phyloP scores from a whole-genome alignment of 805 yeast species.

The Candida fluviatilis region DNA sequence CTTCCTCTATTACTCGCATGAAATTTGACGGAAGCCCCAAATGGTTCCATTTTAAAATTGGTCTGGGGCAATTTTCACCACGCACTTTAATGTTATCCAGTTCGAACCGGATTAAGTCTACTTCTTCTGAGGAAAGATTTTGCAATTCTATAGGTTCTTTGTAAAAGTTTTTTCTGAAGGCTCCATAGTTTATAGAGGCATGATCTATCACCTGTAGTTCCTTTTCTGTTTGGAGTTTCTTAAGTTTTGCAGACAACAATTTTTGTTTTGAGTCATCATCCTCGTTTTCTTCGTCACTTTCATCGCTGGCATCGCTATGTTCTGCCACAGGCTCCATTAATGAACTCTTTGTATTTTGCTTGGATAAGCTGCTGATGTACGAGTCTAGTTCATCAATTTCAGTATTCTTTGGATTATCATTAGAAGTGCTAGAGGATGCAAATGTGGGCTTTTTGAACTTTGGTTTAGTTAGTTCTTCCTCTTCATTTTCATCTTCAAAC shows the following conservation, averaged over 20 bases:
- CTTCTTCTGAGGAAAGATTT: constrained; percentile 49
- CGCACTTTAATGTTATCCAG: constrained; percentile 65
- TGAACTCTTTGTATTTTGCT: neutral
- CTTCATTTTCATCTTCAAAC: constrained; percentile 27
- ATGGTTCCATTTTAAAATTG: constrained; percentile 75
- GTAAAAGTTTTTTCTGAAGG: constrained; percentile 62
- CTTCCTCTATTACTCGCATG: constrained; percentile 47
- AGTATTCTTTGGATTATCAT: constrained; percentile 5
- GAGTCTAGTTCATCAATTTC: constrained; percentile 38
- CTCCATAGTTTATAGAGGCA: constrained; percentile 40
- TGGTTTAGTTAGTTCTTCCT: constrained; percentile 14
- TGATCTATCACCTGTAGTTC: constrained; percentile 47
- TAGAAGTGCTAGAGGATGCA: neutral
- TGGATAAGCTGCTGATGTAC: constrained; percentile 30
- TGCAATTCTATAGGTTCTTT: constrained; percentile 52
- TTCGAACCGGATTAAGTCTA: constrained; percentile 45
- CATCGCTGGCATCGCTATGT: constrained; percentile 12
- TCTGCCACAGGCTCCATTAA: constrained; percentile 12
- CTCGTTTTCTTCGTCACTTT: constrained; percentile 19
- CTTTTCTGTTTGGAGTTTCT: constrained; percentile 44
- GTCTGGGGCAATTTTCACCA: constrained; percentile 57
- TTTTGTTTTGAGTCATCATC: constrained; percentile 31
- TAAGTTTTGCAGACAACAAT: constrained; percentile 32
- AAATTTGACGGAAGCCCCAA: constrained; percentile 67
- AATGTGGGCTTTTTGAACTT: constrained; percentile 19